Percentiles rank a stretch among this genome's conserved stretches.
phyloP scores from a whole-genome alignment of 2,329 filamentous ascomycete genomes.

The Pestalotiopsis sp. region DNA sequence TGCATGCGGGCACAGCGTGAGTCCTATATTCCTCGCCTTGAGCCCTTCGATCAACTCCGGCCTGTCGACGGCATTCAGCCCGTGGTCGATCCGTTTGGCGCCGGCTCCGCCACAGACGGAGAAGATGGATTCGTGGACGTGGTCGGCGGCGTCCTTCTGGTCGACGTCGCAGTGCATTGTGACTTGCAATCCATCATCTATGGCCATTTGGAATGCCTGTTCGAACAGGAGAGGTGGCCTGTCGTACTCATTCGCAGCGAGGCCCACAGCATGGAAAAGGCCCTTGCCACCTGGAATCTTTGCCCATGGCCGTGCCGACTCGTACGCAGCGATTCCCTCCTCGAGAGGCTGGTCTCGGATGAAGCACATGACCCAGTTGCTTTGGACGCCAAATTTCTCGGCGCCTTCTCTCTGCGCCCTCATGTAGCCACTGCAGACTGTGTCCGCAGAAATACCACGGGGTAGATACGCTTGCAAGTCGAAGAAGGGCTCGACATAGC shows the following conservation, averaged over 20 bases:
- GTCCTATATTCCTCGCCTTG: slow-evolving; percentile 31
- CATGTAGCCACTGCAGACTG: slow-evolving; percentile 36
- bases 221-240: slow-evolving; percentile 47
- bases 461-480: slow-evolving; percentile 43
- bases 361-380: slow-evolving; percentile 44
- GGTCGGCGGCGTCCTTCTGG: slow-evolving; percentile 46
- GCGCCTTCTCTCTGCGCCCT: slow-evolving; percentile 32
- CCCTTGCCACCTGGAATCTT: slow-evolving; percentile 30
- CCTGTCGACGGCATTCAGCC: slow-evolving; percentile 38
- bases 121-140: slow-evolving; percentile 39
- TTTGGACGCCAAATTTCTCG: slow-evolving; percentile 27
- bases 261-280: slow-evolving; percentile 46
- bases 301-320: slow-evolving; percentile 39
- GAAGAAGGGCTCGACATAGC: slow-evolving; percentile 43
- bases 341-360: slow-evolving; percentile 39
- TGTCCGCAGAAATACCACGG: slow-evolving; percentile 32
- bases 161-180: slow-evolving; percentile 55
- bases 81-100: slow-evolving; percentile 42
- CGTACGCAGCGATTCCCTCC: slow-evolving; percentile 40
- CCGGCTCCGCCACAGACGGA: slow-evolving; percentile 32
- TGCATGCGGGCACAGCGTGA: slow-evolving; percentile 44
- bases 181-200: slow-evolving; percentile 41
- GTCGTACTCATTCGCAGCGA: slow-evolving; percentile 48
- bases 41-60: slow-evolving; percentile 34
- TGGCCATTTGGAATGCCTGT: slow-evolving; percentile 36